Base-by-base conservation (phyloP, 768 basidiomycete genomes). In the Leucosporidium scottii region DNA sequence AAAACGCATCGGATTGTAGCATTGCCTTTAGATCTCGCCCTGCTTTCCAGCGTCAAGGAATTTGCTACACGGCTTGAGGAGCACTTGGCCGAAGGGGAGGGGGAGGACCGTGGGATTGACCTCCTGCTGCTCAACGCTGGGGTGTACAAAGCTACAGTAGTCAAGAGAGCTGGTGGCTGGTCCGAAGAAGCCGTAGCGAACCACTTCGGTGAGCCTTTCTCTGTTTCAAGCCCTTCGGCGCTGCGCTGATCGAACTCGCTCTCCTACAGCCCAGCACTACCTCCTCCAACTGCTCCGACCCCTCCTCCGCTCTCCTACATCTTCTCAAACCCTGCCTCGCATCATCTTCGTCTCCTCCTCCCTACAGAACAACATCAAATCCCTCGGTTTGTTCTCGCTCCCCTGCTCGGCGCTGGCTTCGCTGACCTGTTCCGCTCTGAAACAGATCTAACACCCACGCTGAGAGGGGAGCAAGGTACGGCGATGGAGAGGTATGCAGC, bases 341-440 rank as follows among this genome's bases (percentile, higher is more conserved):
- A 34, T 70, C 62, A 21, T 70, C 48, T 54, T 64, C 23, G 64
- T 62, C 36, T 44, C 65, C 23, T 70, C 69, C 1, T 27, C 66
- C 1, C 55, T 67, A 7, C 59, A 64, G 18, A 44, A 34, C 2
- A 23, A 23, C 8, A 15, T 64, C 44, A 1, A 20, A 0, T 68
- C 62, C 0, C 23, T 60, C 30, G 51, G 62, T 67, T 25, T 25
- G 61, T 28, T 48, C 23, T 12, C 31, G 1, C 44, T 34, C 7
- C 31, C 58, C 23, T 2, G 59, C 25, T 12, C 59, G 18, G 54
- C 47, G 3, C 31, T 23, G 27, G 13, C 44, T 18, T 21, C 51
- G 15, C 15, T 54, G 15, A n/a, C 51, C 28, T n/a, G 10, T 21
- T 1, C 23, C 27, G 53, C 27, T 2, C 39, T 15, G 39, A 17